Percentiles rank a stretch among this genome's conserved stretches.
These are phyloP conservation scores for Trametes punicea DNA, from an alignment of 768 basidiomycete genomes.

Conservation along the genomic window DNA sequence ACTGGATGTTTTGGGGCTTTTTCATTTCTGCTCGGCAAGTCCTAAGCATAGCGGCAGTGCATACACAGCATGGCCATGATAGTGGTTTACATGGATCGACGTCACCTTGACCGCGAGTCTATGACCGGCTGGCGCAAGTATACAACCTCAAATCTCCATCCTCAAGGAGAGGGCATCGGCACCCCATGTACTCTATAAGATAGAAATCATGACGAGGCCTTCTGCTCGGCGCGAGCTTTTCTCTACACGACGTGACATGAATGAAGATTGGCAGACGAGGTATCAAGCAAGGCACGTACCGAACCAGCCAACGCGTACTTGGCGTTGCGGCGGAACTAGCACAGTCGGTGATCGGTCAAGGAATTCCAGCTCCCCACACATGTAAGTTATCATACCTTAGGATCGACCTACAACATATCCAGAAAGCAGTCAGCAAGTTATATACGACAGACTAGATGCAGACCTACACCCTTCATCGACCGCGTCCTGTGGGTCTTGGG, in stretches of 20 bases:
- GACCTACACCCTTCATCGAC: constrained; percentile 88
- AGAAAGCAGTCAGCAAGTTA: constrained; percentile 1
- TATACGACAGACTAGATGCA: neutral
- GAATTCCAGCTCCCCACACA: constrained; percentile 8
- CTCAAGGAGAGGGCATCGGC: neutral
- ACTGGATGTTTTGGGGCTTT: constrained; percentile 27
- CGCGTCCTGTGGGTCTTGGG: constrained; percentile 69
- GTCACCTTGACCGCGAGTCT: constrained; percentile 19
- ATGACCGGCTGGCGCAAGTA: constrained; percentile 5
- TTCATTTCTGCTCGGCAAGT: constrained; percentile 26
- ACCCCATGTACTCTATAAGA: neutral
- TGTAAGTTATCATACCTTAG: constrained; percentile 53
- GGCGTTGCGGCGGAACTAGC: constrained; percentile 82
- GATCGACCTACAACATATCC: constrained; percentile 63
- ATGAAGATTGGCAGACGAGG: neutral
- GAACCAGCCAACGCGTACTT: constrained; percentile 70
- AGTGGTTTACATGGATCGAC: constrained; percentile 24
- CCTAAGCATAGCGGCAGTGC: constrained; percentile 27
- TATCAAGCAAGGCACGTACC: constrained; percentile 40
- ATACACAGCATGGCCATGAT: constrained; percentile 25
- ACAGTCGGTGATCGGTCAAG: constrained; percentile 6
- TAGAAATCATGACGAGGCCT: constrained; percentile 38
- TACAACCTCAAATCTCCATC: constrained; percentile 3
- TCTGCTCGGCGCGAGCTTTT: constrained; percentile 63
- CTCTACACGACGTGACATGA: constrained; percentile 39